Evolutionary conservation across 495 filamentous ascomycete species (phyloP).

Genomic region (Astrothelium macrocarpum): DNA sequence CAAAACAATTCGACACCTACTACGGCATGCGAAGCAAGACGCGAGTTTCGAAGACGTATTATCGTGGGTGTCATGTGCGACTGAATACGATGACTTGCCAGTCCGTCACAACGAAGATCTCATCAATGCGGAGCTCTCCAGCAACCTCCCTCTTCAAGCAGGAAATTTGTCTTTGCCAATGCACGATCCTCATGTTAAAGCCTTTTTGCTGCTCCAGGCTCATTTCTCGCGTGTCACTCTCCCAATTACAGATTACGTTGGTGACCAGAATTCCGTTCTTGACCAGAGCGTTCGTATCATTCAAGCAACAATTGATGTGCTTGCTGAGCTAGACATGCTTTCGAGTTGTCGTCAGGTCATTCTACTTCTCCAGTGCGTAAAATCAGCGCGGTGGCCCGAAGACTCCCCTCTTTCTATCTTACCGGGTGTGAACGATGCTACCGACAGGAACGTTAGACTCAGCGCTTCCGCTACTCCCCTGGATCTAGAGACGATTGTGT

Average conservation of each 20-base stretch:
- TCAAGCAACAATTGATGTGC: conserved; percentile 80
- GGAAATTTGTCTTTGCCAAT: conserved; percentile 70
- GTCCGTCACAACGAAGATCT: conserved; percentile 99
- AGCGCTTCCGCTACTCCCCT: conserved; percentile 28
- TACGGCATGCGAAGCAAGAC: conserved; percentile 61
- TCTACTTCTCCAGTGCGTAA: conserved; percentile 79
- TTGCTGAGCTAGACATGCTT: conserved; percentile 81
- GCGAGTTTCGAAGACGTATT: conserved; percentile 80
- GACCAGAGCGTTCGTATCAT: conserved; percentile 97
- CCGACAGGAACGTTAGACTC: conserved; percentile 30
- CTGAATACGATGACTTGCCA: conserved; percentile 94
- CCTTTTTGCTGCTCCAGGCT: conserved; percentile 86
- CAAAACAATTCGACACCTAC: conserved; percentile 80
- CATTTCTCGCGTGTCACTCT: conserved; percentile 88
- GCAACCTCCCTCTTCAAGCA: conserved; percentile 60
- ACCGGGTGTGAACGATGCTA: conserved; percentile 56
- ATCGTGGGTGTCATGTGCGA: conserved; percentile 85
- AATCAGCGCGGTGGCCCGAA: conserved; percentile 82
- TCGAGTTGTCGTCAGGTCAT: conserved; percentile 69
- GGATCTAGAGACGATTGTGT: conserved; percentile 36
- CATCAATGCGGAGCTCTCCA: conserved; percentile 85
- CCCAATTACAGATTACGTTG: conserved; percentile 94
- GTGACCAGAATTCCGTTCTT: conserved; percentile 71
- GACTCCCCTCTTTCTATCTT: conserved; percentile 73
- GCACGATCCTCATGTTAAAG: conserved; percentile 98